Evolutionary conservation across 2,329 filamentous ascomycete species (phyloP).

Genomic region (Colletotrichum zoysiae): DNA sequence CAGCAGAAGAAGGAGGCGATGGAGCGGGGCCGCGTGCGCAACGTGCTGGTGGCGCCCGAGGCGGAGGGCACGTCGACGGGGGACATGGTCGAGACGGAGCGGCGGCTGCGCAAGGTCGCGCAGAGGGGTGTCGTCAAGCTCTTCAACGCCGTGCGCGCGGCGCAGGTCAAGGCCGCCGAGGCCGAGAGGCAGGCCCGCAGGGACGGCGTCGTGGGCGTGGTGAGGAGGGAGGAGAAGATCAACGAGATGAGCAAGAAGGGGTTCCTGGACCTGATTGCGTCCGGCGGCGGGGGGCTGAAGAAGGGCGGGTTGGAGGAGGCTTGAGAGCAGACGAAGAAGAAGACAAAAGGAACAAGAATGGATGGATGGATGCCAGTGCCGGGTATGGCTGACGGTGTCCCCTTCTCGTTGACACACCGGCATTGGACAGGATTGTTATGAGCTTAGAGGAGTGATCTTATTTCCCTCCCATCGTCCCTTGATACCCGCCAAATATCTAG

Average conservation of each 20-base stretch:
- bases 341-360: not conserved
- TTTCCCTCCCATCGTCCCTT: slow-evolving; percentile 43
- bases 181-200: slow-evolving; percentile 77
- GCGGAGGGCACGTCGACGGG: slow-evolving; percentile 59
- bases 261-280: slow-evolving; percentile 90
- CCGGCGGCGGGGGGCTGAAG: slow-evolving; percentile 70
- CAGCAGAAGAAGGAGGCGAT: slow-evolving; percentile 83
- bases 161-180: slow-evolving; percentile 89
- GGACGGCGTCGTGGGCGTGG: slow-evolving; percentile 82
- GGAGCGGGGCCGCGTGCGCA: slow-evolving; percentile 89
- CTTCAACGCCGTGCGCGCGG: slow-evolving; percentile 94
- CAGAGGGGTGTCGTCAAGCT: slow-evolving; percentile 95
- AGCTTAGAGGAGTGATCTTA: slow-evolving; percentile 45
- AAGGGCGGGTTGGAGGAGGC: slow-evolving; percentile 71
- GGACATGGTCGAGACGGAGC: slow-evolving; percentile 78
- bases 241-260: slow-evolving; percentile 98
- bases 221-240: slow-evolving; percentile 85
- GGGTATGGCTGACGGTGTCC: not conserved
- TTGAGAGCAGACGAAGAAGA: slow-evolving; percentile 46
- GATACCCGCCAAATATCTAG: slow-evolving; percentile 43
- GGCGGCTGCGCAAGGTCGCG: slow-evolving; percentile 84
- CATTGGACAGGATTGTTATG: slow-evolving; percentile 18
- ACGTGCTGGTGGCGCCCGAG: slow-evolving; percentile 77
- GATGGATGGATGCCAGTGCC: slow-evolving; percentile 1
- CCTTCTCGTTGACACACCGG: slow-evolving; percentile 9